These are phyloP conservation scores for Barnettozyma wickerhamii DNA, from an alignment of 805 yeast genomes.

Conservation along the genomic window DNA sequence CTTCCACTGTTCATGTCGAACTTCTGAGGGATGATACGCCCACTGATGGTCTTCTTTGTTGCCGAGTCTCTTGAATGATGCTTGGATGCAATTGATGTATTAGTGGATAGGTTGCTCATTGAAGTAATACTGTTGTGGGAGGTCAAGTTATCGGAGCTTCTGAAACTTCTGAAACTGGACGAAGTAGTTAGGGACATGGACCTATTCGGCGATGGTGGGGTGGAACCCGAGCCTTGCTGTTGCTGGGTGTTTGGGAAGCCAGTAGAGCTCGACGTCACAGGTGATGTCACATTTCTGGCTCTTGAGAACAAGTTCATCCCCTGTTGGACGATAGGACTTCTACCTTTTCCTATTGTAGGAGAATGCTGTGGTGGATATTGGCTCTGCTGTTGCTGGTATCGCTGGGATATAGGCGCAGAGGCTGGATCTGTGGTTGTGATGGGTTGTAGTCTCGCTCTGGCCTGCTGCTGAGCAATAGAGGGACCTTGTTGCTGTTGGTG, in stretches of 20 bases:
- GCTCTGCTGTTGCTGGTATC: conserved; percentile 21
- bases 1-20: conserved; percentile 30
- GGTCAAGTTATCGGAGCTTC: conserved; percentile 24
- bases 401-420: conserved; percentile 15
- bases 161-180: conserved; percentile 28
- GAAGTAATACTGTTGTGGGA: conserved; percentile 4
- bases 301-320: conserved; percentile 33
- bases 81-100: conserved; percentile 16
- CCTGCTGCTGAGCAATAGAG: background rate
- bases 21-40: conserved; percentile 44
- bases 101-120: background rate
- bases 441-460: conserved; percentile 14
- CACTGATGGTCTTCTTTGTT: conserved; percentile 37
- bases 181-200: conserved; percentile 31
- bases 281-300: conserved; percentile 23
- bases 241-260: conserved; percentile 1
- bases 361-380: conserved; percentile 15
- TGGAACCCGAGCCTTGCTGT: background rate
- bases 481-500: background rate
- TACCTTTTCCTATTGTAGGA: conserved; percentile 15
- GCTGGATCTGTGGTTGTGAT: conserved; percentile 15
- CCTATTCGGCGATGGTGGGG: conserved; percentile 26
- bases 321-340: conserved; percentile 36
- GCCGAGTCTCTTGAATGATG: conserved; percentile 28
- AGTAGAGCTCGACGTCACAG: conserved; percentile 9